Conservation (phyloP, 2,329 filamentous ascomycete genomes). For the Tolypocladium album region DNA sequence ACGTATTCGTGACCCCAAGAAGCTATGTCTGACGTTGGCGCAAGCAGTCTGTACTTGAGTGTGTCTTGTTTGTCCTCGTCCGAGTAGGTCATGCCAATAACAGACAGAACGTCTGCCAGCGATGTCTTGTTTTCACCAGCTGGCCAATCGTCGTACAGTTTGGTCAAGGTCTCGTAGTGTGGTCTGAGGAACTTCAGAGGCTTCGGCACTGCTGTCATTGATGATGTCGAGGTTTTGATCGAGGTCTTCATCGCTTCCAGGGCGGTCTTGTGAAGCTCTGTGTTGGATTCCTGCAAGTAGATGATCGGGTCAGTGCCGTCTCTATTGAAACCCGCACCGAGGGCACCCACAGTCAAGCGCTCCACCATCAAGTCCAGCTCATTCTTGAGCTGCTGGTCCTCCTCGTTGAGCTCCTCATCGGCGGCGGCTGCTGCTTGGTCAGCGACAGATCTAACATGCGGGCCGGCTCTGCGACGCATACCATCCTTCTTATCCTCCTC, state of each 20-base stretch:
- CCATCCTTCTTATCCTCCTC: constrained; percentile 53
- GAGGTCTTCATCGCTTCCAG: constrained; percentile 95
- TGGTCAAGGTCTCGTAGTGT: constrained; percentile 83
- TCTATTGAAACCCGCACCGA: no score
- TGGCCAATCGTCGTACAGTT: constrained; percentile 83
- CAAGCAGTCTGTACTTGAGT: constrained; percentile 85
- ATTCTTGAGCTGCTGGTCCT: constrained; percentile 95
- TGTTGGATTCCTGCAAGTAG: constrained; percentile 62
- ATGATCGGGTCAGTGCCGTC: constrained; percentile 4
- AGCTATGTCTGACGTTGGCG: constrained; percentile 82
- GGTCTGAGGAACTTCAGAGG: constrained; percentile 95
- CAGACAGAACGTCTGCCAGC: constrained; percentile 89
- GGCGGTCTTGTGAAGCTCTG: constrained; percentile 79
- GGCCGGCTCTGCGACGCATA: constrained; percentile 18
- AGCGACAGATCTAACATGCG: constrained; percentile 9
- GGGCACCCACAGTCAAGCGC: constrained; percentile 62
- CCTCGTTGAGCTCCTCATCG: constrained; percentile 87
- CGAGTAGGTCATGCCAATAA: constrained; percentile 97
- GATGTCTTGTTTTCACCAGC: constrained; percentile 76
- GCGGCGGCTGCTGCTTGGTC: constrained; percentile 18
- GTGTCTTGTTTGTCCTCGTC: constrained; percentile 95
- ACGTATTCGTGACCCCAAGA: constrained; percentile 99
- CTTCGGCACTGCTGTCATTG: constrained; percentile 98
- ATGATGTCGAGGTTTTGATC: constrained; percentile 98
- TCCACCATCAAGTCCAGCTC: constrained; percentile 98